These are phyloP conservation scores for Heliamphora exappendiculata DNA, from an alignment of 148 eudicot genomes.

Conservation along the genomic window DNA sequence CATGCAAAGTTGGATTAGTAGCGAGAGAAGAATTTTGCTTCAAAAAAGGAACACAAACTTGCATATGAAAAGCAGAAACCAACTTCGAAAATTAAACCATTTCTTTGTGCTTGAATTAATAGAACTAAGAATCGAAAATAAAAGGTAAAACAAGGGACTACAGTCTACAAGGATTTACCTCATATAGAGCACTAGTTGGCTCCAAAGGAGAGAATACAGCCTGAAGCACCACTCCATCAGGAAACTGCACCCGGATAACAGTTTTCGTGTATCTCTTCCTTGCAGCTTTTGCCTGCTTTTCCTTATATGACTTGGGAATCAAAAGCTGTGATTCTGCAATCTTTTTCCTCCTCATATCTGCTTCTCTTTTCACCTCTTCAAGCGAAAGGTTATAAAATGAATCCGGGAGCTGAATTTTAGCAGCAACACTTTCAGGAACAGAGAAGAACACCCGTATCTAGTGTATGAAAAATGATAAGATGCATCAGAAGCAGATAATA, in stretches of 20 bases:
- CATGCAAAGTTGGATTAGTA: not conserved
- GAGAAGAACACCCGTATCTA: conserved; percentile 79
- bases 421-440: conserved; percentile 73
- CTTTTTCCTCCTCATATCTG: conserved; percentile 71
- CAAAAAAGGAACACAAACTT: not conserved
- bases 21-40: not conserved
- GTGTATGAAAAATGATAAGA: not conserved
- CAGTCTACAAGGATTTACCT: conserved; percentile 29
- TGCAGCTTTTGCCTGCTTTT: conserved; percentile 89
- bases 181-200: conserved; percentile 68
- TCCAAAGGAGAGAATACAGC: conserved; percentile 71
- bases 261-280: conserved; percentile 52
- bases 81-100: not conserved
- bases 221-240: conserved; percentile 97
- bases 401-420: conserved; percentile 81
- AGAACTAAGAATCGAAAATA: not conserved
- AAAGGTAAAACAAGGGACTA: not conserved
- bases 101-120: not conserved
- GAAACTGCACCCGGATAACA: conserved; percentile 79
- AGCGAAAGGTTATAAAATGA: conserved; percentile 69
- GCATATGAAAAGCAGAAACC: not conserved
- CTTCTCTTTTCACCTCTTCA: conserved; percentile 79
- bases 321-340: conserved; percentile 79
- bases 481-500: conserved; percentile 1
- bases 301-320: conserved; percentile 79